Conservation (phyloP, 768 basidiomycete genomes). For the Lentinus tigrinus region DNA sequence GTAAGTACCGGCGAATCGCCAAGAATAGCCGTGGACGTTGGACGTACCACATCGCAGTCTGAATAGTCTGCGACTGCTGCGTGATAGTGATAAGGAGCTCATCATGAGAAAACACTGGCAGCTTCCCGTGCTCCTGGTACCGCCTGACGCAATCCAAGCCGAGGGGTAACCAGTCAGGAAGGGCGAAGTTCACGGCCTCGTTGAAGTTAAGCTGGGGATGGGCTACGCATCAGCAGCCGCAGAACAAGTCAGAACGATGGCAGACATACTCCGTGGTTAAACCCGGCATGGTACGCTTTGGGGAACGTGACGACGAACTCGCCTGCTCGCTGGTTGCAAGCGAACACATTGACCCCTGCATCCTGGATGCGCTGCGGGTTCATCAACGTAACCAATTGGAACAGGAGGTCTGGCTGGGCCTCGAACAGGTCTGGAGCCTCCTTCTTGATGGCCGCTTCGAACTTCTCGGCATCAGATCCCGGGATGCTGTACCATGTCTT, state of each 20-base stretch:
- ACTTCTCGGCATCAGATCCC: conserved; percentile 91
- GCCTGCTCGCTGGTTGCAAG: conserved; percentile 94
- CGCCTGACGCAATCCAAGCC: conserved; percentile 87
- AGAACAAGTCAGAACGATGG: background rate
- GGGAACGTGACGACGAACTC: conserved; percentile 99
- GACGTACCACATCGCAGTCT: conserved; percentile 84
- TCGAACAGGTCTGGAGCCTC: conserved; percentile 99
- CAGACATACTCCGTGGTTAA: conserved; percentile 90
- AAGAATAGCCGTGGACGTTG: conserved; percentile 8
- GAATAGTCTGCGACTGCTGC: conserved; percentile 89
- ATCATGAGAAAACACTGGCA: conserved; percentile 97
- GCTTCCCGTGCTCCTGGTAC: conserved; percentile 87
- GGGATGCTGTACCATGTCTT: conserved; percentile 99
- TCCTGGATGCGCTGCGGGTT: conserved; percentile 84
- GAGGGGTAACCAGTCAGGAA: conserved; percentile 90
- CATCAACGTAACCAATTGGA: conserved; percentile 97
- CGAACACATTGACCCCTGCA: conserved; percentile 88
- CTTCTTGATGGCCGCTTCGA: conserved; percentile 90
- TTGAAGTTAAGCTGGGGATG: conserved; percentile 86
- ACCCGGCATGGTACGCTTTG: conserved; percentile 96
- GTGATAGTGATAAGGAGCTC: conserved; percentile 97
- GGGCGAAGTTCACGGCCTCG: conserved; percentile 97
- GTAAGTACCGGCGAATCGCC: conserved; percentile 19
- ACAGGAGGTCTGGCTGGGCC: conserved; percentile 94
- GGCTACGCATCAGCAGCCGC: conserved; percentile 8